Conservation (phyloP, 2,329 filamentous ascomycete genomes). For the Dryadomyces quercus-mongolicae region DNA sequence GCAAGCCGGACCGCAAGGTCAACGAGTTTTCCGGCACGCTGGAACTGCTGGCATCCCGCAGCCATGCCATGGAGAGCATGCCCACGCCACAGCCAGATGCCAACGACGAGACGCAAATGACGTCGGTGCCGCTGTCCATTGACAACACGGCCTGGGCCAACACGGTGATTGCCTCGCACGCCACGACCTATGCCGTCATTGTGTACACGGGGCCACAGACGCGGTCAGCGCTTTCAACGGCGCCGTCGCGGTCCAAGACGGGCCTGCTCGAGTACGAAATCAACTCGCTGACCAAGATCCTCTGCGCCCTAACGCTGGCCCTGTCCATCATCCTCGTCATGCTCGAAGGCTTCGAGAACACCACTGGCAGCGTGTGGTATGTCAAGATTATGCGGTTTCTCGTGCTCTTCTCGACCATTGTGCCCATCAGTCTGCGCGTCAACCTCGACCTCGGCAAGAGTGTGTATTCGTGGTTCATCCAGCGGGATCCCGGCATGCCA, state of each 20-base stretch:
- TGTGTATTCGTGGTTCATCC: slow-evolving; percentile 91
- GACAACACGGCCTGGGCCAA: slow-evolving; percentile 99
- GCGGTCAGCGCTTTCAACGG: slow-evolving; percentile 83
- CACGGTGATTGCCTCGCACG: slow-evolving; percentile 89
- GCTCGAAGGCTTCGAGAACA: slow-evolving; percentile 65
- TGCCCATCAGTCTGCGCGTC: slow-evolving; percentile 90
- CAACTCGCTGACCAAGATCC: slow-evolving; percentile 91
- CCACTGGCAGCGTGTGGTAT: slow-evolving; percentile 67
- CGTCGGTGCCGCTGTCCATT: slow-evolving; percentile 62
- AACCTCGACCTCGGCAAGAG: slow-evolving; percentile 97
- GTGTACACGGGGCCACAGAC: slow-evolving; percentile 94
- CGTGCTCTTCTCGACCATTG: slow-evolving; percentile 97
- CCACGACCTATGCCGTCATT: slow-evolving; percentile 75
- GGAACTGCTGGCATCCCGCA: slow-evolving; percentile 51
- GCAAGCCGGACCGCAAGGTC: slow-evolving; percentile 84
- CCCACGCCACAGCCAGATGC: not conserved
- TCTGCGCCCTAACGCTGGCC: slow-evolving; percentile 77
- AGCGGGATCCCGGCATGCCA: slow-evolving; percentile 78
- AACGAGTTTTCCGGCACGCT: slow-evolving; percentile 92
- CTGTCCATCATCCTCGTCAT: slow-evolving; percentile 83
- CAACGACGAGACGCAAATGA: slow-evolving; percentile 20
- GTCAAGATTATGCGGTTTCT: slow-evolving; percentile 97
- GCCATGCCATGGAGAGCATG: slow-evolving; percentile 25
- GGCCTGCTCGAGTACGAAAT: slow-evolving; percentile 92
- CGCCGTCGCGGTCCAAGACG: slow-evolving; percentile 83